phyloP scores from a whole-genome alignment of 768 basidiomycete genomes.

The Amylocystis lapponica region DNA sequence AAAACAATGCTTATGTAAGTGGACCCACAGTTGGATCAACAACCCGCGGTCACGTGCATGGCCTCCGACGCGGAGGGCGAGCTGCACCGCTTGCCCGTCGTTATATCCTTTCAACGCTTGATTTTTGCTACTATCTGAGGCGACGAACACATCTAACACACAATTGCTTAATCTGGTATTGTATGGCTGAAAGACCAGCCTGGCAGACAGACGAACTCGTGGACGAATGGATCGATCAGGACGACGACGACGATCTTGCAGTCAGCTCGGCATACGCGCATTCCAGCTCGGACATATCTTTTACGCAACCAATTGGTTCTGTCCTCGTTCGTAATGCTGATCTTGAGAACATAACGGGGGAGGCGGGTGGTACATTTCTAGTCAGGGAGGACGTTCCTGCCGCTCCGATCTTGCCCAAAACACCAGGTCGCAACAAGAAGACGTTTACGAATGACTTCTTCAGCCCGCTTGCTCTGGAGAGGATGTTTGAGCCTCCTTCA shows the following conservation, averaged over 20 bases:
- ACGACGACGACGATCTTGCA: constrained; percentile 31
- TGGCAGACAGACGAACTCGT: constrained; percentile 89
- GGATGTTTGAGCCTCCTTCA: constrained; percentile 92
- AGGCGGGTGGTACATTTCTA: constrained; percentile 63
- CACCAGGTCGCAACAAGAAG: constrained; percentile 58
- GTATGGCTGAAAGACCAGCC: constrained; percentile 39
- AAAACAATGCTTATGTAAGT: not conserved
- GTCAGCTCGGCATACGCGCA: constrained; percentile 8
- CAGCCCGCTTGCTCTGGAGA: constrained; percentile 79
- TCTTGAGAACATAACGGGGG: no score
- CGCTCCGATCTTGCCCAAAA: constrained; percentile 54
- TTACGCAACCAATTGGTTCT: constrained; percentile 50
- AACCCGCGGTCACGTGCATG: constrained; percentile 8
- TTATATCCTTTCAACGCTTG: not conserved
- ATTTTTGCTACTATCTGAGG: not conserved
- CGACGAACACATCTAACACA: not conserved
- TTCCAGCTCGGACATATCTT: constrained; percentile 22
- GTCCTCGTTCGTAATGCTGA: constrained; percentile 33
- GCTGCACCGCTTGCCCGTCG: no score
- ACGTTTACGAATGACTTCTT: constrained; percentile 77
- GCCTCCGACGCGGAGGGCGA: no score
- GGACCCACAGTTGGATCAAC: constrained; percentile 10
- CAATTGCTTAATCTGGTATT: not conserved
- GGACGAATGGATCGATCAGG: constrained; percentile 84
- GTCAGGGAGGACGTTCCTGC: constrained; percentile 62